These are phyloP conservation scores for Babesia caballi DNA, from an alignment of 169 alveolate species.

Conservation along the genomic window DNA sequence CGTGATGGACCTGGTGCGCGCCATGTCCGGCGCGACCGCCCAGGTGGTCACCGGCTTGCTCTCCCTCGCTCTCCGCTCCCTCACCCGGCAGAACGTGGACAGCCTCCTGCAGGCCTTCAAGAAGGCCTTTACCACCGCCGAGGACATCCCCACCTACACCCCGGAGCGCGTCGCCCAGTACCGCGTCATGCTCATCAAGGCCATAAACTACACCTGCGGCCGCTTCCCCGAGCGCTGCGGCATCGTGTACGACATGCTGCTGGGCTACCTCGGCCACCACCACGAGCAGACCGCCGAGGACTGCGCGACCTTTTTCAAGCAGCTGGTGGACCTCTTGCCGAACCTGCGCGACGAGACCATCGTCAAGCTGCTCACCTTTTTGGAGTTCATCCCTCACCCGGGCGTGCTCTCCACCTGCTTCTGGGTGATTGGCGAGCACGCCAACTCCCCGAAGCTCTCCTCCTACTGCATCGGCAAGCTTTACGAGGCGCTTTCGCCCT, in stretches of 20 bases:
- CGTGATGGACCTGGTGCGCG: slow-evolving; percentile 84
- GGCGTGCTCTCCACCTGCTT: slow-evolving; percentile 47
- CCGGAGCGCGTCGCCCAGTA: slow-evolving; percentile 51
- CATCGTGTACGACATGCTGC: slow-evolving; percentile 56
- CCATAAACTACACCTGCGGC: slow-evolving; percentile 69
- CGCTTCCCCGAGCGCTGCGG: slow-evolving; percentile 60
- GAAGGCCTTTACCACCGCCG: slow-evolving; percentile 61
- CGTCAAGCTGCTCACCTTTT: slow-evolving; percentile 42
- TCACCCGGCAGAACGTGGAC: slow-evolving; percentile 65
- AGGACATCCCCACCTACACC: slow-evolving; percentile 54
- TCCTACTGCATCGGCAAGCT: slow-evolving; percentile 61
- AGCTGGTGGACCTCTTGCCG: slow-evolving; percentile 48
- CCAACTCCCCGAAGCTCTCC: slow-evolving; percentile 11
- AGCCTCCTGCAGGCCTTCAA: slow-evolving; percentile 59
- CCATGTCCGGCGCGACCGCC: slow-evolving; percentile 75
- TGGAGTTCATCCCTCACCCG: slow-evolving; percentile 29
- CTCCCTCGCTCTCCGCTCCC: slow-evolving; percentile 68
- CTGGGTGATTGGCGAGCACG: slow-evolving; percentile 61
- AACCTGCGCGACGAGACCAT: slow-evolving; percentile 48
- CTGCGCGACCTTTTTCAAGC: slow-evolving; percentile 64
- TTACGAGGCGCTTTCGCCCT: slow-evolving; percentile 74
- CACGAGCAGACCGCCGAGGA: slow-evolving; percentile 66
- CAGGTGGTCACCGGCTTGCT: slow-evolving; percentile 82
- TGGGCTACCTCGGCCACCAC: slow-evolving; percentile 56
- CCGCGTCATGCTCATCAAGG: slow-evolving; percentile 65